Evolutionary conservation across 2,329 filamentous ascomycete species (phyloP).

Genomic region (Phaeoacremonium minimum): DNA sequence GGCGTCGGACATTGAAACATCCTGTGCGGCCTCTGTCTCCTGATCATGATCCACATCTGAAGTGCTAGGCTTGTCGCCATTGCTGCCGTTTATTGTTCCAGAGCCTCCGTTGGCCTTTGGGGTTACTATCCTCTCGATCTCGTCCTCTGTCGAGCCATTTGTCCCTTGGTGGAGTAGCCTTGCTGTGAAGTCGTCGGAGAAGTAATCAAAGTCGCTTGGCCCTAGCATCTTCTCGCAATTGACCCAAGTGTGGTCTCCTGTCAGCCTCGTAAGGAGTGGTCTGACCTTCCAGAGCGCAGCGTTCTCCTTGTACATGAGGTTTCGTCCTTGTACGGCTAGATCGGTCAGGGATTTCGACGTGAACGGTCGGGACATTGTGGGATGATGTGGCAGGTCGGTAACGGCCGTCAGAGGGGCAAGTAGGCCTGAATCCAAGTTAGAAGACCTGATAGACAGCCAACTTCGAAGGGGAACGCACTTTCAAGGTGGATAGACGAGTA

Average conservation of each 20-base stretch:
- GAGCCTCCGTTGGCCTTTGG: slow-evolving; percentile 5
- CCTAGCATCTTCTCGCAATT: slow-evolving; percentile 56
- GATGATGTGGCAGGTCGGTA: slow-evolving; percentile 70
- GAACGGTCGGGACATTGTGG: slow-evolving; percentile 70
- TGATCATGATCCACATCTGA: not conserved
- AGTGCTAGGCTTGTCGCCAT: not conserved
- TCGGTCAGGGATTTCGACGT: slow-evolving; percentile 68
- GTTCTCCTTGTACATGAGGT: slow-evolving; percentile 73
- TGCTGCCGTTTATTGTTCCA: slow-evolving; percentile 1
- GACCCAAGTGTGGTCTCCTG: slow-evolving; percentile 69
- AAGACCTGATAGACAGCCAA: too few relatives aligned
- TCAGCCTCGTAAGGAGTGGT: slow-evolving; percentile 66
- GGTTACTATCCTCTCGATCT: slow-evolving; percentile 4
- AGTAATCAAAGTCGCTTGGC: slow-evolving; percentile 51
- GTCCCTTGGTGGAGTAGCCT: slow-evolving; percentile 21
- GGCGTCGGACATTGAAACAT: slow-evolving; percentile 6
- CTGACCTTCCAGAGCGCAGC: slow-evolving; percentile 69
- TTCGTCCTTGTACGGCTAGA: slow-evolving; percentile 63
- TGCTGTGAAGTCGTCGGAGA: slow-evolving; percentile 40
- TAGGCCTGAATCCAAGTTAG: slow-evolving; percentile 49
- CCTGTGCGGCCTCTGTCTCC: not conserved
- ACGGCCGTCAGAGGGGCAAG: slow-evolving; percentile 72
- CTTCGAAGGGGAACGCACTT: slow-evolving; percentile 53
- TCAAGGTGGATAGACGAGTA: slow-evolving; percentile 70
- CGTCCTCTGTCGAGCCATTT: slow-evolving; percentile 2